Evolutionary conservation across 176 grass and related monocot genomes (phyloP).

Genomic region (Tillandsia leiboldiana): DNA sequence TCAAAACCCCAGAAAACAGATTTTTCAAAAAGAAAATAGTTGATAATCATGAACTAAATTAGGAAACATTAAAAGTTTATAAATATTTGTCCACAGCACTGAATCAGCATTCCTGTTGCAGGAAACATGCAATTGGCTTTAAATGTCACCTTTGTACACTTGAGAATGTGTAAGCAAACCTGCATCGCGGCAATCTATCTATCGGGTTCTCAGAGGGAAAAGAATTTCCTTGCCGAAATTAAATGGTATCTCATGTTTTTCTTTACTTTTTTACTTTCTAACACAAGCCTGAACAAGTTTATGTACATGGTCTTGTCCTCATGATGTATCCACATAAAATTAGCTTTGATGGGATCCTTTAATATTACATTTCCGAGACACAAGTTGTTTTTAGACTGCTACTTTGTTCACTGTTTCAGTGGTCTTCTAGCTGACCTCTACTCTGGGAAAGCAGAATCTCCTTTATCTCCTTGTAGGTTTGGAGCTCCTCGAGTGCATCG

Average conservation of each 20-base stretch:
- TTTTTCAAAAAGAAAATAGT: no score
- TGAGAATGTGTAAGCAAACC: neutral
- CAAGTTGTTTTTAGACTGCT: neutral
- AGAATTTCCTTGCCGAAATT: neutral
- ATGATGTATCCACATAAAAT: neutral
- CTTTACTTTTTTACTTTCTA: neutral
- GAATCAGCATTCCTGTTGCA: no score
- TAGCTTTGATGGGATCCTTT: neutral
- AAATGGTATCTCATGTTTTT: neutral
- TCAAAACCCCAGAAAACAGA: no score
- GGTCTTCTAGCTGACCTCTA: constrained; percentile 21
- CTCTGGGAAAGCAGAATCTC: constrained; percentile 51
- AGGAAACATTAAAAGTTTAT: no score
- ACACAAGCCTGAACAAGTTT: neutral
- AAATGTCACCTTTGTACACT: neutral
- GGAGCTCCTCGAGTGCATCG: constrained; percentile 64
- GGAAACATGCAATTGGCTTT: neutral
- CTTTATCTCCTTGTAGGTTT: constrained; percentile 56
- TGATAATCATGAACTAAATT: no score
- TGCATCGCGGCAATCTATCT: neutral
- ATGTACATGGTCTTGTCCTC: constrained; percentile 26
- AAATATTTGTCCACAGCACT: no score
- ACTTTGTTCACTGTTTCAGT: neutral
- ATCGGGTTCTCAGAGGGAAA: neutral
- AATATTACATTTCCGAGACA: neutral